Conservation (phyloP, 1,284 basidiomycete genomes). For the Anthracocystis panici-leucophaei region DNA sequence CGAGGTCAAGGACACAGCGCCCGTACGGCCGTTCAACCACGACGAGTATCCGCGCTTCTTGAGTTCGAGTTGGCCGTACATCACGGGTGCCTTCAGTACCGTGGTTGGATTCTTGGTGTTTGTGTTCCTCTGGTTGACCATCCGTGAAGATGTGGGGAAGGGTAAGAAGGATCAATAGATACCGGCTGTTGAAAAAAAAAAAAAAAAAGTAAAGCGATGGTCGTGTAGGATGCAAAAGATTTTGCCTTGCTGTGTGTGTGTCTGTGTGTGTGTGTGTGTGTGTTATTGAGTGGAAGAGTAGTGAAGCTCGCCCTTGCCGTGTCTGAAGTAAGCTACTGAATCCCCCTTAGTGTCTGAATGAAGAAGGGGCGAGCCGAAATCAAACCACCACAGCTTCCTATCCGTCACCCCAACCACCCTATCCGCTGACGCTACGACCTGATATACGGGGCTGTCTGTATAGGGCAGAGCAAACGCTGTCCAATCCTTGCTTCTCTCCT, state of each 20-base stretch:
- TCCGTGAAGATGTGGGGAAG: slow-evolving; percentile 16
- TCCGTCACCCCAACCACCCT: slow-evolving; percentile 38
- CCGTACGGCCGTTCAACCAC: slow-evolving; percentile 91
- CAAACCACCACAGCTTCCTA: slow-evolving; percentile 36
- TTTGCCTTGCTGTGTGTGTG: background rate
- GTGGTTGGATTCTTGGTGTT: slow-evolving; percentile 86
- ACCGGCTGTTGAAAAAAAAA: background rate
- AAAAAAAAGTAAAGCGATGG: background rate
- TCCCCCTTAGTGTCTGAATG: background rate
- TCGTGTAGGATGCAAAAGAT: background rate
- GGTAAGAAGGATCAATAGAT: slow-evolving; percentile 34
- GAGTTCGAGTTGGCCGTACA: slow-evolving; percentile 93
- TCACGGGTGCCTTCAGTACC: slow-evolving; percentile 87
- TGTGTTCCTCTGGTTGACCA: slow-evolving; percentile 80
- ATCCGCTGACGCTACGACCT: slow-evolving; percentile 16
- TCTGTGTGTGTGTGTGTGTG: background rate
- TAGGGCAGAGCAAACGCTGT: slow-evolving; percentile 33
- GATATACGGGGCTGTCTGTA: slow-evolving; percentile 36
- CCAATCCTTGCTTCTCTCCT: slow-evolving; percentile 20
- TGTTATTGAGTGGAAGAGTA: slow-evolving; percentile 2
- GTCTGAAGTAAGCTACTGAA: slow-evolving; percentile 25
- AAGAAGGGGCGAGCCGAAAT: slow-evolving; percentile 27
- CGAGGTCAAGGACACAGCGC: slow-evolving; percentile 78
- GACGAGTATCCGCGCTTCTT: slow-evolving; percentile 95
- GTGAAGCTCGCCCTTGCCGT: slow-evolving; percentile 7